Evolutionary conservation across 306 rosid species (phyloP).

Genomic region (Ochetophila trinervis): DNA sequence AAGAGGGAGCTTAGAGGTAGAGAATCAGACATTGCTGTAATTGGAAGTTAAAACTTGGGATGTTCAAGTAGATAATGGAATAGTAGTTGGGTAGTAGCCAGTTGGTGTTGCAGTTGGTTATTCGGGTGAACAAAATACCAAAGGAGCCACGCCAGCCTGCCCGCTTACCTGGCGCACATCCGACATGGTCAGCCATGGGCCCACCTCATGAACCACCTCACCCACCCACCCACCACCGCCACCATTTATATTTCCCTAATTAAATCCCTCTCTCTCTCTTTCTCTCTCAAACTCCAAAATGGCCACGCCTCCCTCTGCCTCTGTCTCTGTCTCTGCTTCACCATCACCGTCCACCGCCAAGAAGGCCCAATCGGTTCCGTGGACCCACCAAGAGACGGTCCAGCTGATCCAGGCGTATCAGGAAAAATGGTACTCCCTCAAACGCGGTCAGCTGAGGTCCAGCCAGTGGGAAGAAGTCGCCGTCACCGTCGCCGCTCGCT

Average conservation of each 20-base stretch:
- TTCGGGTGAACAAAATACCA: too few relatives aligned
- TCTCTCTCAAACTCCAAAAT: neutral
- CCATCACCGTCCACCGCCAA: conserved; percentile 16
- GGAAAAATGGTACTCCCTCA: conserved; percentile 81
- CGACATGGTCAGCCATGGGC: neutral
- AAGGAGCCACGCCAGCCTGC: too few relatives aligned
- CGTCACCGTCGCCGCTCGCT: conserved; percentile 71
- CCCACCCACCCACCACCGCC: neutral
- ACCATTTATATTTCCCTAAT: too few relatives aligned
- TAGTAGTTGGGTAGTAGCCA: too few relatives aligned
- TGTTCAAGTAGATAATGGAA: too few relatives aligned
- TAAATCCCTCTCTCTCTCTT: neutral
- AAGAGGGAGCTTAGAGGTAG: too few relatives aligned
- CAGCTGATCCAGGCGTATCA: conserved; percentile 80
- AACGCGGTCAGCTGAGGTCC: conserved; percentile 74
- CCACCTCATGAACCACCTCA: neutral
- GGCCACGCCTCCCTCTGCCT: neutral
- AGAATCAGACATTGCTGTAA: too few relatives aligned
- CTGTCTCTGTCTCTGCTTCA: neutral
- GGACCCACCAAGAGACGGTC: conserved; percentile 83
- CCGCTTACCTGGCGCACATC: neutral
- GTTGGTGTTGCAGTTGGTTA: too few relatives aligned
- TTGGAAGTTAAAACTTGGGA: too few relatives aligned
- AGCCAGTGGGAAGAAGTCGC: conserved; percentile 92
- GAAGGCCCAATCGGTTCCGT: conserved; percentile 63